A percentile compares a stretch with the other conserved stretches of the same genome.
Conservation (phyloP, 805 yeast species). For the Metschnikowia lunata region DNA sequence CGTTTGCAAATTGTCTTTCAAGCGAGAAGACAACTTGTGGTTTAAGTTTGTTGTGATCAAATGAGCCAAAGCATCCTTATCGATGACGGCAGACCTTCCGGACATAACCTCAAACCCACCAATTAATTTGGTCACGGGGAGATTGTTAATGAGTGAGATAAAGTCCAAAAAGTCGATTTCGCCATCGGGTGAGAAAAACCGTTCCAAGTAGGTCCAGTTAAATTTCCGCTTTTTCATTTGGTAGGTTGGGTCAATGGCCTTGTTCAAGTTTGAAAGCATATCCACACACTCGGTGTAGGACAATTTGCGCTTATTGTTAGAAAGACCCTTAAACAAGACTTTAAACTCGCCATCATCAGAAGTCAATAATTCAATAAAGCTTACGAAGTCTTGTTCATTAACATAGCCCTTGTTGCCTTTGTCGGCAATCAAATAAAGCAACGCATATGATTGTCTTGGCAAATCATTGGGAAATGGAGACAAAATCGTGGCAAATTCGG, state of each 20-base stretch:
- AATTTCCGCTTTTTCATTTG: constrained; percentile 39
- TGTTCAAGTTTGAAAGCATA: constrained; percentile 33
- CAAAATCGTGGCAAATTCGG: constrained; percentile 34
- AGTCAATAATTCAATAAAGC: constrained; percentile 55
- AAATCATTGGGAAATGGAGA: constrained; percentile 41
- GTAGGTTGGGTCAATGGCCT: constrained; percentile 38
- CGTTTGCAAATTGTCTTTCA: constrained; percentile 30
- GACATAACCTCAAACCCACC: constrained; percentile 39
- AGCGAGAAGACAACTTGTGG: constrained; percentile 38
- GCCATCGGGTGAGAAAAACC: constrained; percentile 39
- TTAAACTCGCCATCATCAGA: constrained; percentile 40
- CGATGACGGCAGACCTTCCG: constrained; percentile 28
- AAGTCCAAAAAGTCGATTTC: constrained; percentile 36
- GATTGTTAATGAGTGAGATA: constrained; percentile 36
- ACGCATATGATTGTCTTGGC: constrained; percentile 35
- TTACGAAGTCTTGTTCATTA: constrained; percentile 65
- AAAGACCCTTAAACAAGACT: constrained; percentile 50
- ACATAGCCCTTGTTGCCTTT: constrained; percentile 63
- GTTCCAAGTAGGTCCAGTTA: constrained; percentile 40
- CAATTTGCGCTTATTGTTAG: constrained; percentile 19
- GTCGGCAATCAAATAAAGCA: constrained; percentile 81
- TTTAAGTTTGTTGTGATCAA: constrained; percentile 35
- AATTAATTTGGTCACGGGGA: constrained; percentile 44
- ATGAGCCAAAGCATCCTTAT: constrained; percentile 27
- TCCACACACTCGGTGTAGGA: constrained; percentile 34